A percentile compares a stretch with the other conserved stretches of the same genome.
Evolutionary conservation across 192 early-diverging fungal genomes (phyloP).

Genomic region (Backusella parvicylindrica): DNA sequence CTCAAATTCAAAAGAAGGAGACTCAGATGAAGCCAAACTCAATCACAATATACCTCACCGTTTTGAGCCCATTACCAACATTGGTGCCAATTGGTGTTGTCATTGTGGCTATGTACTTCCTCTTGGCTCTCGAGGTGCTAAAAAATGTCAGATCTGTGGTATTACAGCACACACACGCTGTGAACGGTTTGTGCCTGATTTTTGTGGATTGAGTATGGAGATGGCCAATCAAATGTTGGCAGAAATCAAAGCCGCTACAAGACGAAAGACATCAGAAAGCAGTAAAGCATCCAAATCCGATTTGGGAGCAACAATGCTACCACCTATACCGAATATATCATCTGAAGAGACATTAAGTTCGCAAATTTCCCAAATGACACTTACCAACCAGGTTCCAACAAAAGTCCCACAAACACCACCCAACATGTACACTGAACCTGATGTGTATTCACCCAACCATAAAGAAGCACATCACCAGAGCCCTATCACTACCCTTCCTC

Average conservation of each 20-base stretch:
- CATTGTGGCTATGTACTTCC: constrained; percentile 97
- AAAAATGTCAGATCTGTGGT: constrained; percentile 61
- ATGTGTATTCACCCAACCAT: neutral
- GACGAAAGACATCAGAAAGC: neutral
- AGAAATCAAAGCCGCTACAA: constrained; percentile 68
- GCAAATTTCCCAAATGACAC: neutral
- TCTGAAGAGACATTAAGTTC: neutral
- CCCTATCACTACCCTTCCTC: neutral
- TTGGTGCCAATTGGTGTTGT: constrained; percentile 92
- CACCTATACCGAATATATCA: neutral
- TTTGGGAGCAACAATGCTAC: neutral
- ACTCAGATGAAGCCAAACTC: constrained; percentile 62
- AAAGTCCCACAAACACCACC: neutral
- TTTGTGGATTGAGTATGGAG: constrained; percentile 87
- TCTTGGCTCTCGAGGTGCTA: constrained; percentile 65
- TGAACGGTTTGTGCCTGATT: constrained; percentile 79
- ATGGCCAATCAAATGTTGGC: constrained; percentile 82
- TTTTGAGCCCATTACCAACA: constrained; percentile 77
- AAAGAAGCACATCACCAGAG: neutral
- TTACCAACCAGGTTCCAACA: neutral
- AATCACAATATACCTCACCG: constrained; percentile 96
- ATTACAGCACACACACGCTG: constrained; percentile 80
- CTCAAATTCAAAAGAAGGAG: constrained; percentile 60
- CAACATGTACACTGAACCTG: neutral
- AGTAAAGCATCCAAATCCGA: neutral